These are phyloP conservation scores for Chlamydomonas sphaeroides DNA, from an alignment of 139 green algal species.

Conservation along the genomic window DNA sequence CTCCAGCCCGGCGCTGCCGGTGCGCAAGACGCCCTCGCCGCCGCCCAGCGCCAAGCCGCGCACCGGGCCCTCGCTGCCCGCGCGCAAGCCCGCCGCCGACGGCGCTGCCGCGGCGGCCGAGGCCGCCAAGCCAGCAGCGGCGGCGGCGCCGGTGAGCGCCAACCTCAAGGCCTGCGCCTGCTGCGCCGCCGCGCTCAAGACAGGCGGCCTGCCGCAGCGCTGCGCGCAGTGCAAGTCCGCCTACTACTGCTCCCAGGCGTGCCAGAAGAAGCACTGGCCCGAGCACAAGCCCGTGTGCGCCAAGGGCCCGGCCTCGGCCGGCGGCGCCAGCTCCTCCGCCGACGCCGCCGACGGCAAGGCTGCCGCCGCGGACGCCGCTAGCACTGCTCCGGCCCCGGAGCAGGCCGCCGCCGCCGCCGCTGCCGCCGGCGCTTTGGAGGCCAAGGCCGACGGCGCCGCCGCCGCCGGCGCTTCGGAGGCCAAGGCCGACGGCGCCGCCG, in stretches of 20 bases:
- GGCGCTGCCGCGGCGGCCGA: neutral
- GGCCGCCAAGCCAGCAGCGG: neutral
- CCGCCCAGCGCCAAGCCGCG: neutral
- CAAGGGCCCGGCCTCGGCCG: neutral
- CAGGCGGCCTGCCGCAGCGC: conserved; percentile 42
- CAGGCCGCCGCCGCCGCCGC: neutral
- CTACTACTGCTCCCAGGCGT: conserved; percentile 43
- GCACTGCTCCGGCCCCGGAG: neutral
- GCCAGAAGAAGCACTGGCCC: conserved; percentile 50
- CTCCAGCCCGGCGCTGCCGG: neutral
- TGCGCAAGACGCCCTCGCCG: conserved; percentile 6
- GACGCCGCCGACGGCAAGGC: no score
- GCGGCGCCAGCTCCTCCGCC: neutral
- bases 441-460: neutral
- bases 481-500: neutral
- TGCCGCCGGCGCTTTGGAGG: neutral
- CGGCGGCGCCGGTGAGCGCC: neutral
- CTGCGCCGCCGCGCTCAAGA: conserved; percentile 36
- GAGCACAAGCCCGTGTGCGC: conserved; percentile 39
- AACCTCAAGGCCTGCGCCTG: conserved; percentile 41
- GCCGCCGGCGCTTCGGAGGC: neutral
- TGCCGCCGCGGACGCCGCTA: neutral
- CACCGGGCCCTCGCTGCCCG: neutral
- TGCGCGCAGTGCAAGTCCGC: conserved; percentile 43
- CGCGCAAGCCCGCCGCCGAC: conserved; percentile 2